phyloP scores from a whole-genome alignment of 164 flowering plant species.

The Amborella trichopoda region DNA sequence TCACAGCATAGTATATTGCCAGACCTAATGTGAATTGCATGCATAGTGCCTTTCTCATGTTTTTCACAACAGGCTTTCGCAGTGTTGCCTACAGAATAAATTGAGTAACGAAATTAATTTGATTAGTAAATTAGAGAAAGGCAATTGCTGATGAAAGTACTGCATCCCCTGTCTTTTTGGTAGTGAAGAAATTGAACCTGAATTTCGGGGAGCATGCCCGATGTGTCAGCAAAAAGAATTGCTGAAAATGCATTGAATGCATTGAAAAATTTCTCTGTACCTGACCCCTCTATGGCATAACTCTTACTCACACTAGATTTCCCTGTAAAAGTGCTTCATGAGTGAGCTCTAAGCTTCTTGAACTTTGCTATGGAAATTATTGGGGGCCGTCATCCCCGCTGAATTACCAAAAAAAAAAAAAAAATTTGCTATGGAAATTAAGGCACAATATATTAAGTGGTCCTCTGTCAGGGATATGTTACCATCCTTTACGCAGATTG shows the following conservation, averaged over 20 bases:
- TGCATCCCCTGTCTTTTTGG: not conserved
- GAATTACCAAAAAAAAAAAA: not conserved
- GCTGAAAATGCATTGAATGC: constrained; percentile 39
- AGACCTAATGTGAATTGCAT: constrained; percentile 41
- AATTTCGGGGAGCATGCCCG: constrained; percentile 37
- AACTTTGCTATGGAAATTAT: too few species aligned
- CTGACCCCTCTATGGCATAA: constrained; percentile 27
- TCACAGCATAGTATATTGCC: constrained; percentile 35
- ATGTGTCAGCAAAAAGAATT: constrained; percentile 23
- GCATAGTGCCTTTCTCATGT: constrained; percentile 45
- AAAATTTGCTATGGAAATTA: not conserved
- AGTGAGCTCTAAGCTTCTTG: too few species aligned
- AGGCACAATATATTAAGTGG: too few species aligned
- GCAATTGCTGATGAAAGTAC: not conserved
- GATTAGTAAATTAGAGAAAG: not conserved
- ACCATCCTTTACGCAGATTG: constrained; percentile 30
- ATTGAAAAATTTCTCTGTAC: constrained; percentile 25
- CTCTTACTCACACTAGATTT: constrained; percentile 15
- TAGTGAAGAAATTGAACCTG: constrained; percentile 18
- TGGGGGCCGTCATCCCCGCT: too few species aligned
- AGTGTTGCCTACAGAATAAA: constrained; percentile 34
- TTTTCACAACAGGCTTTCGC: constrained; percentile 33
- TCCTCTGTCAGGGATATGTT: not conserved
- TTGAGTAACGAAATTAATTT: not conserved
- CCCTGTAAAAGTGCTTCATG: constrained; percentile 28